Conservation (phyloP, 1,284 basidiomycete genomes). For the Leccinum griseonigrum region DNA sequence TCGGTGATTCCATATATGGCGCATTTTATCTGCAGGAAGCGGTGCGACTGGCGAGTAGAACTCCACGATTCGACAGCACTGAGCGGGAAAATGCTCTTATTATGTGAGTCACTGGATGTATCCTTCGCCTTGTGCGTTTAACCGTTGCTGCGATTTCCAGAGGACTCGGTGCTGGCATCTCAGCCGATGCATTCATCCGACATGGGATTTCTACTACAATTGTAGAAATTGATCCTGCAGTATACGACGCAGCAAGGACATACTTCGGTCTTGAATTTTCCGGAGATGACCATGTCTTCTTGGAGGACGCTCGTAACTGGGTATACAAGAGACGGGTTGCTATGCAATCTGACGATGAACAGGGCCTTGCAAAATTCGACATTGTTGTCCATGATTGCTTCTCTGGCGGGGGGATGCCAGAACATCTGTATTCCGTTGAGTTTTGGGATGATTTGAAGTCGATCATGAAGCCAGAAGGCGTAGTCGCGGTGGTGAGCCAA, state of each 20-base stretch:
- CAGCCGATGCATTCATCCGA: slow-evolving; percentile 67
- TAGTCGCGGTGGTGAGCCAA: slow-evolving; percentile 73
- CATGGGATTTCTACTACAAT: slow-evolving; percentile 71
- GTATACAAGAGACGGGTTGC: slow-evolving; percentile 42
- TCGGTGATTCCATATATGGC: slow-evolving; percentile 80
- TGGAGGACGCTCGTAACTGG: slow-evolving; percentile 77
- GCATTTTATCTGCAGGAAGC: slow-evolving; percentile 88
- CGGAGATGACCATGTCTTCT: slow-evolving; percentile 53
- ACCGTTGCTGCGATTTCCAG: slow-evolving; percentile 38
- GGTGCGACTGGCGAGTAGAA: slow-evolving; percentile 60
- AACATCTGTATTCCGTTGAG: slow-evolving; percentile 76
- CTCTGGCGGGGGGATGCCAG: slow-evolving; percentile 83
- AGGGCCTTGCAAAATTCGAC: slow-evolving; percentile 50
- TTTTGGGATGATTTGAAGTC: slow-evolving; percentile 75
- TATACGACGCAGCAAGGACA: slow-evolving; percentile 76
- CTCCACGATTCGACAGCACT: slow-evolving; percentile 33
- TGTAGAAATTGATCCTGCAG: slow-evolving; percentile 84
- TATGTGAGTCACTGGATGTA: slow-evolving; percentile 51
- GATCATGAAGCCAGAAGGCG: slow-evolving; percentile 67
- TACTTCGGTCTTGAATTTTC: slow-evolving; percentile 78
- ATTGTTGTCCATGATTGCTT: slow-evolving; percentile 90
- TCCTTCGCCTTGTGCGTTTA: neutral
- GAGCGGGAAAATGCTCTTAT: slow-evolving; percentile 56
- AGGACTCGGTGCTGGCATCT: slow-evolving; percentile 83
- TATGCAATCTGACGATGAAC: slow-evolving; percentile 31